Conservation (phyloP, 495 filamentous ascomycete genomes). For the Patellaria atrata region DNA sequence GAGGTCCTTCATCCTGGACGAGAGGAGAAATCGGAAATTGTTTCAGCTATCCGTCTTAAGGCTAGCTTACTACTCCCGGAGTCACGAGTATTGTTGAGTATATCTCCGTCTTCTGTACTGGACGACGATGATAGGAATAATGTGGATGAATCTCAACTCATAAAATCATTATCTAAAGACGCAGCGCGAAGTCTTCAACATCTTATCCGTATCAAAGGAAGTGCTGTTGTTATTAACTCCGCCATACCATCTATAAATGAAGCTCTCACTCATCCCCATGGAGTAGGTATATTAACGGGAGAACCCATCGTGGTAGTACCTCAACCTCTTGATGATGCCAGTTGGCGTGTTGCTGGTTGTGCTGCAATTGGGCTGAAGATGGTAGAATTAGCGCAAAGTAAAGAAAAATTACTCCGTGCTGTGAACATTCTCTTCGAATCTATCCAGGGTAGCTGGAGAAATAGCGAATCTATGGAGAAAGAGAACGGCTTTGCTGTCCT, state of each 20-base stretch:
- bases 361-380: constrained; percentile 71
- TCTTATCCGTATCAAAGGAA: constrained; percentile 55
- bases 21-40: constrained; percentile 82
- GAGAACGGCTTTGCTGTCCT: constrained; percentile 91
- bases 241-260: constrained; percentile 82
- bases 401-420: constrained; percentile 54
- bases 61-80: constrained; percentile 72
- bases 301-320: constrained; percentile 70
- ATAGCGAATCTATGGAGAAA: constrained; percentile 95
- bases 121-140: constrained; percentile 55
- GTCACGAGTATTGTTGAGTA: constrained; percentile 66
- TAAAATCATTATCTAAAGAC: constrained; percentile 59
- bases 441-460: constrained; percentile 82
- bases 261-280: constrained; percentile 60
- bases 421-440: constrained; percentile 72
- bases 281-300: constrained; percentile 67
- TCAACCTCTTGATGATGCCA: constrained; percentile 75
- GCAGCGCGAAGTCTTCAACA: constrained; percentile 59
- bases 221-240: constrained; percentile 73
- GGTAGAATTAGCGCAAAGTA: constrained; percentile 57
- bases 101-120: constrained; percentile 63
- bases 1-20: constrained; percentile 84
- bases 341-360: constrained; percentile 82
- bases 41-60: constrained; percentile 69
- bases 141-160: constrained; percentile 57